Base-by-base conservation (phyloP, 2,329 filamentous ascomycete species). In the Beauveria sp. region DNA sequence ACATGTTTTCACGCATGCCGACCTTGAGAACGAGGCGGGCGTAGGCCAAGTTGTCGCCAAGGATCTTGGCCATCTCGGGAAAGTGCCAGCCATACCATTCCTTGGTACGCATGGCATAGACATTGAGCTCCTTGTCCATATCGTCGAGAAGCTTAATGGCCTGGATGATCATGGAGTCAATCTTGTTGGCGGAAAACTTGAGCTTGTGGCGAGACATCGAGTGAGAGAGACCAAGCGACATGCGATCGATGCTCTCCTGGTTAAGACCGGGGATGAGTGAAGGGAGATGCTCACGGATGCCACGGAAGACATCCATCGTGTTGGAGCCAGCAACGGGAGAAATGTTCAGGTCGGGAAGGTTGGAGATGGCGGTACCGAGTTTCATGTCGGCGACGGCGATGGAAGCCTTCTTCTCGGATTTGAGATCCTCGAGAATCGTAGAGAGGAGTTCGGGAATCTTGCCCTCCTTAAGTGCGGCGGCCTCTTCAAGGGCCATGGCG, bases 61-160 rank as follows among this genome's bases (percentile, higher is more conserved):
- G 83, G 71, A 97, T 96, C 79, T 92, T 93, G 71, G 91, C 92
- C 83, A 99, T 87, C 80, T 99, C 94, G 46, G 94, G 94, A 81
- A 97, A 99, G 78, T 97, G 94, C 94, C 94, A 99, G 70, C 94
- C 94, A 74, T 99, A 99, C 94, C 94, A 99, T 77, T 99, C 94
- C 86, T 97, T 97, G 64, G 97, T 92, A 75, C 94, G 85, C 94
- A 99, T 99, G 66, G 94, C 93, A 73, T 97, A 97, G 69, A 91
- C 94, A 81, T 99, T 99, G 66, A 99, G 82, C 77, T 99, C 94
- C 83, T 99, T 99, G 80, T 99, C 94, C 64, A 99, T 80, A 66
- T 99, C 94, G 73, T 99, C 94, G 52, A 99, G 83, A 56, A 97
- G 85, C 66, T 89, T 88, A 72, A 99, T 94, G 61, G 92, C 92